Evolutionary conservation across 1,284 basidiomycete species (phyloP).

Genomic region (Calocybe gambosa): DNA sequence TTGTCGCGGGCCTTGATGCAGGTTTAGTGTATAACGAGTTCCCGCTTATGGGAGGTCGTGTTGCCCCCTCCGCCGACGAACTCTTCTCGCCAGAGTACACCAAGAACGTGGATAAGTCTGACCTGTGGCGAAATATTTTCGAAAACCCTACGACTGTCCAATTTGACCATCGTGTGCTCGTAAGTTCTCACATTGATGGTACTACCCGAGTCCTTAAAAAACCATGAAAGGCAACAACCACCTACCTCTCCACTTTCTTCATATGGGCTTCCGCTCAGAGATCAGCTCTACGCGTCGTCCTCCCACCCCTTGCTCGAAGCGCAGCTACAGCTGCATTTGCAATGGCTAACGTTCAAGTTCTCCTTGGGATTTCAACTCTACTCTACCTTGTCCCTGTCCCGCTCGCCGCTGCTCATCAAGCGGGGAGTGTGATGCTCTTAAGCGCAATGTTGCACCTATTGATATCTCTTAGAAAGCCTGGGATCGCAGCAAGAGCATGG

Average conservation of each 20-base stretch:
- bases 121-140: constrained; percentile 87
- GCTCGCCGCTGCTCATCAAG: constrained; percentile 91
- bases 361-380: constrained; percentile 88
- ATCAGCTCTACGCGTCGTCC: constrained; percentile 45
- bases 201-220: not conserved
- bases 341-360: constrained; percentile 83
- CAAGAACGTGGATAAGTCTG: constrained; percentile 59
- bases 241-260: constrained; percentile 65
- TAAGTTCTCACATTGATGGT: constrained; percentile 31
- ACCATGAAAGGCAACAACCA: constrained; percentile 67
- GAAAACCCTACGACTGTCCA: constrained; percentile 99
- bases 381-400: constrained; percentile 92
- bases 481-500: constrained; percentile 62
- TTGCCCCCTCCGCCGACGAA: constrained; percentile 81
- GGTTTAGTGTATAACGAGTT: constrained; percentile 98
- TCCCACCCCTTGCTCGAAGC: constrained; percentile 66
- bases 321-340: constrained; percentile 68
- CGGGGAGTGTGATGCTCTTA: constrained; percentile 85
- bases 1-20: constrained; percentile 96
- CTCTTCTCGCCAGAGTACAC: constrained; percentile 78
- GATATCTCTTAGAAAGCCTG: constrained; percentile 68
- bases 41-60: constrained; percentile 89
- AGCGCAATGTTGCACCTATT: constrained; percentile 81
- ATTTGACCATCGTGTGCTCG: constrained; percentile 91
- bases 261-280: constrained; percentile 56